A percentile compares a stretch with the other conserved stretches of the same genome.
Evolutionary conservation across 306 rosid genomes (phyloP).

Genomic region (Alnus rubra): DNA sequence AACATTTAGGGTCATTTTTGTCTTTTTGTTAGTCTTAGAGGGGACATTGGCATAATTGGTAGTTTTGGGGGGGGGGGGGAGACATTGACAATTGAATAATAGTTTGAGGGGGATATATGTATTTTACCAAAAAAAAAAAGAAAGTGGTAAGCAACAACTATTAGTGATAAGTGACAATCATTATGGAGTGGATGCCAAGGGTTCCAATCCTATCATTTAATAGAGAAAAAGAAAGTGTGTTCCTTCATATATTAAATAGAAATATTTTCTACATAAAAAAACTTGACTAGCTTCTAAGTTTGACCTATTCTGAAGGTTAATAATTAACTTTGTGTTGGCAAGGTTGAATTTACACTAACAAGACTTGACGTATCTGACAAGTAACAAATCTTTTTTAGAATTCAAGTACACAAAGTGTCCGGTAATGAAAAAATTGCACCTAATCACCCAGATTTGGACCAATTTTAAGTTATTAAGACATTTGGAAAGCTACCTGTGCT

Average conservation of each 20-base stretch:
- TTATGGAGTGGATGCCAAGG: background rate
- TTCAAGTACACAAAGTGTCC: background rate
- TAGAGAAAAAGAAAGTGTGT: no score
- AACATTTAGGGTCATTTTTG: no score
- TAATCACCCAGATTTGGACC: background rate
- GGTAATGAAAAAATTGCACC: background rate
- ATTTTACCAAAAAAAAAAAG: no score
- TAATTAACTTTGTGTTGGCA: background rate
- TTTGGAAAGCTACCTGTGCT: background rate
- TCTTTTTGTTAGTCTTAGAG: no score
- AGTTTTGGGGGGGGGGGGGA: no score
- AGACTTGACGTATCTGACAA: background rate
- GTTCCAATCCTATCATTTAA: background rate
- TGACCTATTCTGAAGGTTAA: background rate
- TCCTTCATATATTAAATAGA: no score
- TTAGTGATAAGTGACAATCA: background rate
- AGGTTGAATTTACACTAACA: background rate
- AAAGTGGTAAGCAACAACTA: background rate
- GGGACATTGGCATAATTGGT: no score
- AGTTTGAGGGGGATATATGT: no score
- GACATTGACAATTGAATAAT: no score
- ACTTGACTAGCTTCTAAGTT: background rate
- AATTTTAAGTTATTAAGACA: conserved; percentile 7
- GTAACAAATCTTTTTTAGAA: background rate
- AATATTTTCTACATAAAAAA: no score